These are phyloP conservation scores for Penicillium manginii DNA, from an alignment of 495 filamentous ascomycete species.

Conservation along the genomic window DNA sequence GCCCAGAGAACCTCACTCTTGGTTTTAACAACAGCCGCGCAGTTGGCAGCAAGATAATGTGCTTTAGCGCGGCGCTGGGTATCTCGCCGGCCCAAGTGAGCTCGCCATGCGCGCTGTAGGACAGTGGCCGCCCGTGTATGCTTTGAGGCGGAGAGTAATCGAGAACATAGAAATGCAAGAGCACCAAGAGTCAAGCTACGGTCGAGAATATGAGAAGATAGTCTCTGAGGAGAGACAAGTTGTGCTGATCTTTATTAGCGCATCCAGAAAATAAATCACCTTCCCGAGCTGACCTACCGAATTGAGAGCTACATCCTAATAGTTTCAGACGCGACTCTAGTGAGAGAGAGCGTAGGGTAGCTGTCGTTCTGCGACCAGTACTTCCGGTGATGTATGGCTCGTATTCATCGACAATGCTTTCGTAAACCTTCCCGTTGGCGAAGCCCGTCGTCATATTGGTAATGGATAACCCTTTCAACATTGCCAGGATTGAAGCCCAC, in stretches of 20 bases:
- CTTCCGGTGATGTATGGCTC: slow-evolving; percentile 37
- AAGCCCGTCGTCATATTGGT: slow-evolving; percentile 65
- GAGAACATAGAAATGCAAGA: slow-evolving; percentile 65
- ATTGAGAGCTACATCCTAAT: slow-evolving; percentile 47
- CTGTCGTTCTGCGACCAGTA: not conserved
- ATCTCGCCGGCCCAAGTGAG: slow-evolving; percentile 29
- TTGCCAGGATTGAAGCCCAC: slow-evolving; percentile 58
- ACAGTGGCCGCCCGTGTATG: slow-evolving; percentile 46
- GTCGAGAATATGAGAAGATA: slow-evolving; percentile 44
- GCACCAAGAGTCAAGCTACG: slow-evolving; percentile 56
- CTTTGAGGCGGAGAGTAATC: slow-evolving; percentile 57
- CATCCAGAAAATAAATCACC: not conserved
- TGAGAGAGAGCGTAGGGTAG: slow-evolving; percentile 6
- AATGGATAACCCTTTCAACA: slow-evolving; percentile 49
- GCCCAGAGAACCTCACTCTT: slow-evolving; percentile 51
- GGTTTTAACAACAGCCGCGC: slow-evolving; percentile 48
- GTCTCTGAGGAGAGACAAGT: slow-evolving; percentile 38
- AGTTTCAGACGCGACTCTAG: slow-evolving; percentile 34
- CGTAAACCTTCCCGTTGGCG: slow-evolving; percentile 59
- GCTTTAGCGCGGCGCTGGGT: slow-evolving; percentile 43
- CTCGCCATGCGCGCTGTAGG: slow-evolving; percentile 50
- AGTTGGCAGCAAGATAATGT: slow-evolving; percentile 47
- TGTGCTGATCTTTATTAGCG: slow-evolving; percentile 30
- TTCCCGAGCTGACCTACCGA: slow-evolving; percentile 39
- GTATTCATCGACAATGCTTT: slow-evolving; percentile 63